Base-by-base conservation (phyloP, 2,329 filamentous ascomycete species). In the Tympanopsis confertula region DNA sequence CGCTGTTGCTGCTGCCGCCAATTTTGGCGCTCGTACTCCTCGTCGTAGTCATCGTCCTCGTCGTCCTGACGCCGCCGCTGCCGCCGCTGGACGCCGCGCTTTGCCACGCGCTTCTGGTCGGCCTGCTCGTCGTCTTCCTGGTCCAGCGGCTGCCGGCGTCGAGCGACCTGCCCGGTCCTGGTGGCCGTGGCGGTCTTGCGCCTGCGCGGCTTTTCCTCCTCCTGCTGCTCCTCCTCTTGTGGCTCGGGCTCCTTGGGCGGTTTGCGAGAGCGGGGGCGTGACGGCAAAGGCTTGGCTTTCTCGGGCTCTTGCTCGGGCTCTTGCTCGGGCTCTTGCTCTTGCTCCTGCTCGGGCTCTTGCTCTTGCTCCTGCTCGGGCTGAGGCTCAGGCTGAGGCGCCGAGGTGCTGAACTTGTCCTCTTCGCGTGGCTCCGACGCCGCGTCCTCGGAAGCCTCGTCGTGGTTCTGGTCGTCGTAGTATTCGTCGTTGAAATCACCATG, bases 191-290 rank as follows among this genome's bases (percentile, higher is more conserved):
- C 45, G 32, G 29, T 43, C 41, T 33, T 49, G 45, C 17, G 42
- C 40, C 41, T 54, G 47, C 39, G 50, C 32, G 50, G 47, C 26
- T 47, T 42, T 41, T 52, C 45, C 42, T 44, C 40, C 19, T 45
- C 45, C 37, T 53, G 43, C 35, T 49, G 42, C 30, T 43, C 42
- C 47, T 53, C 50, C 42, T 49, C 53, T 44, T 49, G 50, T 19
- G 51, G 50, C 42, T 56, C 50, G 24, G 40, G 42, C 18, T 42
- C 38, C 37, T 54, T 50, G 20, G 55, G 48, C 37, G 52, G 50
- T 36, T 52, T 50, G 37, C 53, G 54, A 1, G 54, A 56, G 19
- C 53, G 42, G 0, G 54, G 53, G 39, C 53, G 49, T 3, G 51
- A 54, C 1, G 50, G 47, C 1, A 45, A 37, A 0, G 50, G 50